phyloP scores from a whole-genome alignment of 2,329 filamentous ascomycete species.

The Cordyceps farinosa region DNA sequence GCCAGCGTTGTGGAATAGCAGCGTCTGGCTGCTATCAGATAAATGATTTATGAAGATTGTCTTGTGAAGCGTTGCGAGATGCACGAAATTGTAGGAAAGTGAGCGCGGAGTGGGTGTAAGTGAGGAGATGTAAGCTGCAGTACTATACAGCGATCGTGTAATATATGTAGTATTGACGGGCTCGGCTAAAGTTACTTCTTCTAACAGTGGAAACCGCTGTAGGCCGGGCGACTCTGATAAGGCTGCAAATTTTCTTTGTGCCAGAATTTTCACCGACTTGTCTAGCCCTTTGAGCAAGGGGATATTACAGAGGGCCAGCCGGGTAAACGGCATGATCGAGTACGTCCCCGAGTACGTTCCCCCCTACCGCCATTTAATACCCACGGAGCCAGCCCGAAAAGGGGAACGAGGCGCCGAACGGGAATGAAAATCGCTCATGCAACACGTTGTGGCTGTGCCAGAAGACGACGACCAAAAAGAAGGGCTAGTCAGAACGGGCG shows the following conservation, averaged over 20 bases:
- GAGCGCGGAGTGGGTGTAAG: not conserved
- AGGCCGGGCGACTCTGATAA: too few relatives aligned
- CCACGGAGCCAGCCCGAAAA: not conserved
- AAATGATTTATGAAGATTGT: not conserved
- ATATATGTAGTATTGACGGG: not conserved
- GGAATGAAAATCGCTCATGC: constrained; percentile 3
- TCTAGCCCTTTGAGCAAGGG: not conserved
- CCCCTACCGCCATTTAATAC: not conserved
- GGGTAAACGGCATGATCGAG: not conserved
- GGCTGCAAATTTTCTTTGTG: not conserved
- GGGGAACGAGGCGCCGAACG: not conserved
- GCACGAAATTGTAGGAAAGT: not conserved
- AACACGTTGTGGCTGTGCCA: constrained; percentile 1
- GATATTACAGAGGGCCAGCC: not conserved
- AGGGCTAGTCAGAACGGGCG: not conserved
- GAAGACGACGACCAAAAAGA: not conserved
- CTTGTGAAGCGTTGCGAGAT: not conserved
- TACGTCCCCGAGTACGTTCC: not conserved
- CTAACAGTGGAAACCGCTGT: not conserved
- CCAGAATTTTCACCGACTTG: not conserved
- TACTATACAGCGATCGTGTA: not conserved
- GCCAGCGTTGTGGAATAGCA: constrained; percentile 19
- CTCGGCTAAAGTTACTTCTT: not conserved
- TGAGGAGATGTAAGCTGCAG: not conserved
- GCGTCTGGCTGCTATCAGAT: constrained; percentile 1